Conservation (phyloP, 352 stramenopile species). For the Globisporangium splendens region DNA sequence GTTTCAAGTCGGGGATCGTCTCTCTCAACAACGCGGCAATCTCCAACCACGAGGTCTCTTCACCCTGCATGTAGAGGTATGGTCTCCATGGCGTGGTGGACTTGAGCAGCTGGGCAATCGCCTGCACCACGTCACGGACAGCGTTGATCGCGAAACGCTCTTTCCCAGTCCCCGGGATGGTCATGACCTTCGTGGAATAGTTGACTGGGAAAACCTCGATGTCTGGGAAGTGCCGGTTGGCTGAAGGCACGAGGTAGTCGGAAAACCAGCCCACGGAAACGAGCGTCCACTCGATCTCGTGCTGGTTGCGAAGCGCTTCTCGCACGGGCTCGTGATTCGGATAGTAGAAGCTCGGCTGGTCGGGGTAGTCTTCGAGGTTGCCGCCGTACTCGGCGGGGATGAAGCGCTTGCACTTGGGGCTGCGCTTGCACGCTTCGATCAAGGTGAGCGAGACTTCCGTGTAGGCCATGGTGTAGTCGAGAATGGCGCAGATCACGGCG, state of each 20-base stretch:
- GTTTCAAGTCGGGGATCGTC: neutral
- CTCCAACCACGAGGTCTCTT: conserved; percentile 1
- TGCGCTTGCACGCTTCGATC: conserved; percentile 1
- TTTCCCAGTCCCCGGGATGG: neutral
- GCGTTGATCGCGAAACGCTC: conserved; percentile 1
- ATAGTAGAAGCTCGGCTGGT: conserved; percentile 5
- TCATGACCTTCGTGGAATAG: neutral
- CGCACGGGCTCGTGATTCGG: neutral
- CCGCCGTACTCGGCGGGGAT: conserved; percentile 3
- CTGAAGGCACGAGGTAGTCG: neutral
- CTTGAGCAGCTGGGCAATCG: conserved; percentile 1
- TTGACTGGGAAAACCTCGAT: neutral
- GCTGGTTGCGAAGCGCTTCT: conserved; percentile 2
- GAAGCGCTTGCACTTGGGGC: conserved; percentile 5
- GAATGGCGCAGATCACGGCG: neutral
- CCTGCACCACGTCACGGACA: neutral
- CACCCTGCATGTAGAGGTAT: conserved; percentile 1
- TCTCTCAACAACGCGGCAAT: neutral
- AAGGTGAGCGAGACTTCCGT: conserved; percentile 1
- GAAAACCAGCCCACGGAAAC: neutral
- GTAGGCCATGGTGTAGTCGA: conserved; percentile 6
- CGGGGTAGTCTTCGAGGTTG: conserved; percentile 5
- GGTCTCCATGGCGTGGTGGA: neutral
- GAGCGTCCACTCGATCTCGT: conserved; percentile 2
- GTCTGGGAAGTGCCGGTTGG: neutral